A percentile compares a stretch with the other conserved stretches of the same genome.
Evolutionary conservation across 306 rosid species (phyloP).

Genomic region (Fagus sylvatica): DNA sequence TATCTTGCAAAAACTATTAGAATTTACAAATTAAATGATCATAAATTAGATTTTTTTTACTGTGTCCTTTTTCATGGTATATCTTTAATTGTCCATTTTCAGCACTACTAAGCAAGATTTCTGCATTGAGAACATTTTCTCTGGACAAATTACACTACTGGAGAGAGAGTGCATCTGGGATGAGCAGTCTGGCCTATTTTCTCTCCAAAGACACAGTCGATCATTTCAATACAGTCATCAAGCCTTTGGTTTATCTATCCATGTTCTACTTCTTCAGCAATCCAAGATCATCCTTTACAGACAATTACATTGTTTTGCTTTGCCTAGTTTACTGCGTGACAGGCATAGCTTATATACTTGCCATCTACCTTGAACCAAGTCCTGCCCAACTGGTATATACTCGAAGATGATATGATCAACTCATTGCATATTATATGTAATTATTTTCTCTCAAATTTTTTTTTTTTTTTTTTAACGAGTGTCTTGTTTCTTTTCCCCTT

Average conservation of each 20-base stretch:
- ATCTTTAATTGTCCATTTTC: slow-evolving; percentile 20
- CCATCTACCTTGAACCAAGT: slow-evolving; percentile 73
- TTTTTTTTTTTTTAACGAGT: neutral
- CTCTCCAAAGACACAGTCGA: slow-evolving; percentile 90
- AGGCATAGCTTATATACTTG: slow-evolving; percentile 84
- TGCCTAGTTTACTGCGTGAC: slow-evolving; percentile 93
- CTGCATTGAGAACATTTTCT: slow-evolving; percentile 86
- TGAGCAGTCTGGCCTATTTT: slow-evolving; percentile 90
- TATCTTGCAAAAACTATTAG: neutral
- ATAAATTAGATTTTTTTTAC: neutral
- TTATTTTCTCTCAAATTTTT: neutral
- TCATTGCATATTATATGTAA: too few species aligned
- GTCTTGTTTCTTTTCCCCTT: neutral
- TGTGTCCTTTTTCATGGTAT: neutral
- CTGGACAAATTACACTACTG: slow-evolving; percentile 89
- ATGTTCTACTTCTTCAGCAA: slow-evolving; percentile 99
- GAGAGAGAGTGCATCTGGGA: slow-evolving; percentile 95
- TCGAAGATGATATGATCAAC: too few species aligned
- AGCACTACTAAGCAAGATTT: slow-evolving; percentile 91
- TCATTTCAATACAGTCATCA: slow-evolving; percentile 72
- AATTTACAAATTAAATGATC: neutral
- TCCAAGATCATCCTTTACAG: slow-evolving; percentile 88
- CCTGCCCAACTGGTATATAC: slow-evolving; percentile 81
- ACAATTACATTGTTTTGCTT: slow-evolving; percentile 67
- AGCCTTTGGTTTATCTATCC: slow-evolving; percentile 90